Evolutionary conservation across 2,329 filamentous ascomycete species (phyloP), one percentile per base, ranked within the genome.

Genomic region (Cladophialophora immunda): DNA sequence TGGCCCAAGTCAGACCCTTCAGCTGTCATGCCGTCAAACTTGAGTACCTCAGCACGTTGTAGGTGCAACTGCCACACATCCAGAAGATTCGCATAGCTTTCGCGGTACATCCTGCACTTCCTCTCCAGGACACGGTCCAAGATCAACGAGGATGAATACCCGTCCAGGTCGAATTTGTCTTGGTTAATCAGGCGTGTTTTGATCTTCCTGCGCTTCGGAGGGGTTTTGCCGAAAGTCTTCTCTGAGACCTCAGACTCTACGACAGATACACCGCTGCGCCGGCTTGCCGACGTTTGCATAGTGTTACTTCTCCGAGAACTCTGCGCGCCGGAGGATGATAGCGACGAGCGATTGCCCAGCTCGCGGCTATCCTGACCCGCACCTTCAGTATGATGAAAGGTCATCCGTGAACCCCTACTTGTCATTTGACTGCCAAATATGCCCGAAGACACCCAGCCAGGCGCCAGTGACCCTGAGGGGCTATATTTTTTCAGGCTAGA

Each of bases 61-160:
- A 85, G 80, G 13, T 82, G 78, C 11, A 90, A 71, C 13, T 82
- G 82, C 87, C 87, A 89, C 8, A 84, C 82, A n/a, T 83, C 83
- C 4, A 90, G 80, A 63, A 87, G 78, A 56, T 87, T 79, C 3
- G 87, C 86, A 75, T 90, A 90, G 53, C 83, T 79, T 58, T 80
- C 77, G 50, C 86, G 82, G 78, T 88, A 90, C 1, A 82, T 78
- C 6, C 76, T 77, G 70, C 85, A 85, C 52, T 84, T 78, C 70
- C 75, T 76, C 22, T 81, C 80, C 53, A 84, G 81, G 9, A 78
- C 78, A 53, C 79, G 78, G 52, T 87, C 81, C 5, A 89, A 76
- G 22, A 89, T 76, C 13, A 84, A 79, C 19, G 79, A 76, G 61
- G 79, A 79, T 2, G 81, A 75, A 59, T 79, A 76, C 13, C 80